Base-by-base conservation (phyloP, 176 grass and related monocot genomes). In the Eremochloa ophiuroides region DNA sequence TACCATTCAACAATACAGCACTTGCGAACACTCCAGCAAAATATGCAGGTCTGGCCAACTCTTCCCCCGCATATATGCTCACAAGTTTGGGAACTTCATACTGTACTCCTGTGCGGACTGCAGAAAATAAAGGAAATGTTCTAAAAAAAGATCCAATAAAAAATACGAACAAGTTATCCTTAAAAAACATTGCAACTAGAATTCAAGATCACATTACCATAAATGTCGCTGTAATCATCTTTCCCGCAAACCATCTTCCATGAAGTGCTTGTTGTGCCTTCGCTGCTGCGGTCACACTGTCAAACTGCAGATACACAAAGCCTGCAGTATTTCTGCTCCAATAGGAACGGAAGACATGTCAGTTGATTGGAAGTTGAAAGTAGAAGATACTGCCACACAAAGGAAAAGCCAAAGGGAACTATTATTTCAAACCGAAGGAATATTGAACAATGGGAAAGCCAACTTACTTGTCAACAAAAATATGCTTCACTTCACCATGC, bases 171-270 rank as follows among this genome's bases (percentile, higher is more conserved):
- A 40, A 61, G 7, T 7, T 38, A 17, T 25, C 28, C 26, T 65
- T 48, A 33, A 34, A 2, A 48, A 22, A 43, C 4, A 71, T 30
- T 17, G 46, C 6, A 28, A 23, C 17, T 64, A 71, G 26, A 27
- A 39, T 35, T 34, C 4, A 62, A 37, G 18, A 43, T 50, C 0
- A 64, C 51, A 47, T 75, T 84, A 99, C 96, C 96, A 99, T 89
- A 82, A 87, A 99, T 66, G 85, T 93, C 10, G 93, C 93, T 16
- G 87, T 99, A 43, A 99, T 99, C 93, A 95, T 99, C 87, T 99
- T 99, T 80, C 96, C 91, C 4, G 96, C 96, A 43, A 99, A 99
- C 94, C 94, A 97, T 76, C 94, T 91, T 18, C 94, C 94, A 62
- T 99, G 96, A 26, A 99, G 92, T 62, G 93, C 87, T 27, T 69